Evolutionary conservation across 2,329 filamentous ascomycete species (phyloP).

Genomic region (Trematosphaeria pertusa): DNA sequence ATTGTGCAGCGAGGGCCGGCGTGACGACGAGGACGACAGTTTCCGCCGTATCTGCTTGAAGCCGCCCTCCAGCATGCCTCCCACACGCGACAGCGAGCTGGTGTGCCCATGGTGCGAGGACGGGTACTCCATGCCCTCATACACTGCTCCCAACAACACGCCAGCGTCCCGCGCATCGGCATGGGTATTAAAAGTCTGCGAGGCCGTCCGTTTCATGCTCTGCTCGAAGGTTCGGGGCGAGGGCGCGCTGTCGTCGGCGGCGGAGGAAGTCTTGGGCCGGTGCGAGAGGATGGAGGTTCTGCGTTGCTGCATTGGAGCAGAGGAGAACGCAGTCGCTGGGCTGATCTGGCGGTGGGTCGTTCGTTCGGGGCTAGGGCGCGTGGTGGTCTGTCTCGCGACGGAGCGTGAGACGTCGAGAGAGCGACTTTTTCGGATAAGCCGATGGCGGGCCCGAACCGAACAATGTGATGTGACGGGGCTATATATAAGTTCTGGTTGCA

Average conservation of each 20-base stretch:
- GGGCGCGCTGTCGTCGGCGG: slow-evolving; percentile 48
- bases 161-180: slow-evolving; percentile 31
- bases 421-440: too few relatives aligned
- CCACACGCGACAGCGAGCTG: slow-evolving; percentile 35
- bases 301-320: slow-evolving; percentile 46
- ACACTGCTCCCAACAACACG: slow-evolving; percentile 36
- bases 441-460: too few relatives aligned
- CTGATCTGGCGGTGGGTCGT: too few relatives aligned
- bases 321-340: neutral
- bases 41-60: slow-evolving; percentile 45
- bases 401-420: too few relatives aligned
- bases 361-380: too few relatives aligned
- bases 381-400: neutral
- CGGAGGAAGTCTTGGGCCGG: slow-evolving; percentile 52
- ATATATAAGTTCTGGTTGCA: too few relatives aligned
- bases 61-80: slow-evolving; percentile 34
- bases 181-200: slow-evolving; percentile 44
- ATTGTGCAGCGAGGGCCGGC: slow-evolving; percentile 38
- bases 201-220: slow-evolving; percentile 47
- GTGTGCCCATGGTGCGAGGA: slow-evolving; percentile 28
- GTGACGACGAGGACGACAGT: slow-evolving; percentile 38
- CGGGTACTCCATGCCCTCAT: slow-evolving; percentile 30
- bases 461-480: too few relatives aligned
- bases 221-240: slow-evolving; percentile 28
- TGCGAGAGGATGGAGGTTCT: slow-evolving; percentile 44